Evolutionary conservation across 176 grass and related monocot species (phyloP).

Genomic region (Juncus inflexus): DNA sequence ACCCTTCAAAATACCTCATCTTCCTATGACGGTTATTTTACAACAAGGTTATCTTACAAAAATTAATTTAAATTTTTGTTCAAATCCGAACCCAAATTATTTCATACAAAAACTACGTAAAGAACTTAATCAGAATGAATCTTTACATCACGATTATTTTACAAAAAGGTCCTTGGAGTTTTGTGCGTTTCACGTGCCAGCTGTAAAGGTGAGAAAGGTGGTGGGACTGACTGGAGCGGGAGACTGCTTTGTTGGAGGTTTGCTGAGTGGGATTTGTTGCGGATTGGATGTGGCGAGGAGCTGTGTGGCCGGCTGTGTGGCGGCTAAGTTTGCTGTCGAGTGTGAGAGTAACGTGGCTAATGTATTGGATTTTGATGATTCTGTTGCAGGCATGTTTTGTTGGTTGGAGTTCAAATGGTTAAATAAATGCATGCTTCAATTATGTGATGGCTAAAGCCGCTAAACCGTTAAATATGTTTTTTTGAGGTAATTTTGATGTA

Average conservation of each 20-base stretch:
- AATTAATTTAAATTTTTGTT: conserved; percentile 19
- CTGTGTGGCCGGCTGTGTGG: conserved; percentile 64
- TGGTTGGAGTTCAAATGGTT: neutral
- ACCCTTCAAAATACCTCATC: conserved; percentile 30
- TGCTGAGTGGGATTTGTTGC: conserved; percentile 56
- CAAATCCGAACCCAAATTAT: conserved; percentile 11
- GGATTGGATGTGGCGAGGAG: conserved; percentile 65
- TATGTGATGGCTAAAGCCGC: no score
- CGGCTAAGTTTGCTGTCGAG: conserved; percentile 79
- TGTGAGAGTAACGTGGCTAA: conserved; percentile 68
- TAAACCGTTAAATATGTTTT: no score
- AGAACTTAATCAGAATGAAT: conserved; percentile 32
- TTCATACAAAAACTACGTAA: conserved; percentile 36
- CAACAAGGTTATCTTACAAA: conserved; percentile 17
- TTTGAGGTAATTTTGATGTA: neutral
- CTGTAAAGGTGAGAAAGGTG: conserved; percentile 50
- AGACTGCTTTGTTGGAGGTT: conserved; percentile 86
- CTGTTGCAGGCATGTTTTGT: neutral
- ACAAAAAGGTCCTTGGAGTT: conserved; percentile 38
- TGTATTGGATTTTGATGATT: conserved; percentile 27
- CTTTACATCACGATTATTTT: conserved; percentile 23
- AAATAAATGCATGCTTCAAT: neutral
- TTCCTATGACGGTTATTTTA: conserved; percentile 23
- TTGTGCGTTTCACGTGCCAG: conserved; percentile 73
- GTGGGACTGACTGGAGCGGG: conserved; percentile 74